These are phyloP conservation scores for Cryptococcus jaspeensis DNA, from an alignment of 1,284 basidiomycete genomes.

Conservation along the genomic window DNA sequence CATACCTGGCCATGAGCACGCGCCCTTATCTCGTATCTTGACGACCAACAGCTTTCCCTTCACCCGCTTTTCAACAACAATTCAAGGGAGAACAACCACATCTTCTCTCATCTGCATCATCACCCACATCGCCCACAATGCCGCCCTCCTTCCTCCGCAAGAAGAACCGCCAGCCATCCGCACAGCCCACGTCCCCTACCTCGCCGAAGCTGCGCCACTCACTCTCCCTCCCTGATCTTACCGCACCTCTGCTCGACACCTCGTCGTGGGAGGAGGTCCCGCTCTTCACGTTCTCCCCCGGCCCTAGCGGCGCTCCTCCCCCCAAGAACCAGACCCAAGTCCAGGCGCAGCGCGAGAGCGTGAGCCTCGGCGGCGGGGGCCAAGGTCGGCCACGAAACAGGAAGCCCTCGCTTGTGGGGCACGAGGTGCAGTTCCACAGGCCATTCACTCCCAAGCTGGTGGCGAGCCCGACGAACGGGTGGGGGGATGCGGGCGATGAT, in stretches of 20 bases:
- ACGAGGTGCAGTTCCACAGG: conserved; percentile 33
- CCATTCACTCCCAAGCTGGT: conserved; percentile 33
- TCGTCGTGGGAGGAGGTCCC: conserved; percentile 33
- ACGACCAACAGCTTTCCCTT: neutral
- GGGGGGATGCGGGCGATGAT: conserved; percentile 1
- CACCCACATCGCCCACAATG: neutral
- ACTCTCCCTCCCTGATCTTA: conserved; percentile 40
- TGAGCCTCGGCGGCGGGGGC: too few relatives aligned
- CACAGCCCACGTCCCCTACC: conserved; percentile 30
- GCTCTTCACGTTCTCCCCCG: conserved; percentile 5
- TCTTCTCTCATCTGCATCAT: neutral
- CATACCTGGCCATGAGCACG: neutral
- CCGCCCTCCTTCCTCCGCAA: conserved; percentile 14
- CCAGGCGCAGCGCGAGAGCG: too few relatives aligned
- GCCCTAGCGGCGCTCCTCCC: neutral
- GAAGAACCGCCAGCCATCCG: conserved; percentile 5
- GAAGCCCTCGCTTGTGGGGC: conserved; percentile 9
- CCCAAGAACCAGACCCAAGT: neutral
- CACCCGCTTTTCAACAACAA: neutral
- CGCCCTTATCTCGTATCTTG: neutral
- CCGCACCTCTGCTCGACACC: conserved; percentile 38
- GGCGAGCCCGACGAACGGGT: neutral
- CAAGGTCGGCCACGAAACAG: neutral
- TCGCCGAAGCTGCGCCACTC: conserved; percentile 32
- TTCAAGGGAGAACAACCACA: too few relatives aligned